Evolutionary conservation across 768 basidiomycete species (phyloP).

Genomic region (Agrocybe praecox): DNA sequence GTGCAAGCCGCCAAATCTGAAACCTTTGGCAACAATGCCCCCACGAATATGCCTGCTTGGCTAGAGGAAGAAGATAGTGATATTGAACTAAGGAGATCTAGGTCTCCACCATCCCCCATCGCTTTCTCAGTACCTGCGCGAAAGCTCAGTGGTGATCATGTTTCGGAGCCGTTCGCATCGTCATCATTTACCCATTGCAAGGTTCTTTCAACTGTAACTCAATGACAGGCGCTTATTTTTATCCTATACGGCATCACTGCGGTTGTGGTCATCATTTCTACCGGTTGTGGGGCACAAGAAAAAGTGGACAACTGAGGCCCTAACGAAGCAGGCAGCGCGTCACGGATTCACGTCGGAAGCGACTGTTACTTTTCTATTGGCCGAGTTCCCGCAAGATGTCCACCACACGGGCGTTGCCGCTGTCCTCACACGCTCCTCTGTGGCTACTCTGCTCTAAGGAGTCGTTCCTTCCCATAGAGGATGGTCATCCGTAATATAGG

Average conservation of each 20-base stretch:
- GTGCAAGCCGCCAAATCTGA: constrained; percentile 14
- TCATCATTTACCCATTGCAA: constrained; percentile 6
- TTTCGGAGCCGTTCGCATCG: constrained; percentile 4
- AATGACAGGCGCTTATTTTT: not conserved
- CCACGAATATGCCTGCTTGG: constrained; percentile 13
- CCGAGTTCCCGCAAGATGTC: not conserved
- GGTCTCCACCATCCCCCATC: constrained; percentile 2
- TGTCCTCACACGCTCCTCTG: not conserved
- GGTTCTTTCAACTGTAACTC: constrained; percentile 2
- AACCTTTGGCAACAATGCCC: constrained; percentile 8
- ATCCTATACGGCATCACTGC: not conserved
- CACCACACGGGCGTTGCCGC: not conserved
- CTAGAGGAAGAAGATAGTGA: constrained; percentile 8
- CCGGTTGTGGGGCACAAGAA: not conserved
- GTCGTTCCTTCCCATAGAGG: not conserved
- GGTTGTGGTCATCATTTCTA: not conserved
- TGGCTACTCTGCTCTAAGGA: not conserved
- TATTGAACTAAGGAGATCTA: constrained; percentile 7
- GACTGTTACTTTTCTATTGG: not conserved
- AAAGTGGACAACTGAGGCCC: not conserved
- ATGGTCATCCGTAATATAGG: not conserved
- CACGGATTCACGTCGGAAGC: constrained; percentile 7
- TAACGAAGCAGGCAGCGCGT: not conserved
- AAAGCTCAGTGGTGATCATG: not conserved
- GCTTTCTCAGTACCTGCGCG: constrained; percentile 2